A percentile compares a stretch with the other conserved stretches of the same genome.
Conservation (phyloP, 208 protist genomes). For the Leishmania gerbilli region DNA sequence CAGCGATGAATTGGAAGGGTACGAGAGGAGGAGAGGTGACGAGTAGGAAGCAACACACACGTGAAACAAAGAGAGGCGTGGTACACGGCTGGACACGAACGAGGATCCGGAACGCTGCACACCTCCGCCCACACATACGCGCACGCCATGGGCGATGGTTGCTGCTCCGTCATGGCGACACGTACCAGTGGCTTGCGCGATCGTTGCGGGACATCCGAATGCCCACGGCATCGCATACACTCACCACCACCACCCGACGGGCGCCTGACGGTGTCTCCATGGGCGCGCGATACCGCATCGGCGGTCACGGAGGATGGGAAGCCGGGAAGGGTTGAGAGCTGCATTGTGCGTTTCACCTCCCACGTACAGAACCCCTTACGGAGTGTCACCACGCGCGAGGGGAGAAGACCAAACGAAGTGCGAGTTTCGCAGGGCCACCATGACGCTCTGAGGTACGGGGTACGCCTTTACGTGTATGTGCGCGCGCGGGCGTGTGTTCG, state of each 20-base stretch:
- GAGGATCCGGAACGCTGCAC: neutral
- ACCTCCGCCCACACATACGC: neutral
- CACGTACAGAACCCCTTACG: too few relatives aligned
- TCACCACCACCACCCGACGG: neutral
- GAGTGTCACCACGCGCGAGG: too few relatives aligned
- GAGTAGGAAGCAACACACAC: neutral
- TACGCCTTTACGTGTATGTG: neutral
- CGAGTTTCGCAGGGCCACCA: neutral
- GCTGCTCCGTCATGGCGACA: neutral
- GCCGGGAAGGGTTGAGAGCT: too few relatives aligned
- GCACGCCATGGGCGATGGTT: neutral
- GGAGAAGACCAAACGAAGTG: too few relatives aligned
- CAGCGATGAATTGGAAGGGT: neutral
- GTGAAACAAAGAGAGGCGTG: neutral
- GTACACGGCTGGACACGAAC: neutral
- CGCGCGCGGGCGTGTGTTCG: neutral
- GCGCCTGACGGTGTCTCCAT: too few relatives aligned
- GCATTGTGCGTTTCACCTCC: too few relatives aligned
- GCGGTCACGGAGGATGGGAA: too few relatives aligned
- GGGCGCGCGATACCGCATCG: too few relatives aligned
- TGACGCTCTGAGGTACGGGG: neutral
- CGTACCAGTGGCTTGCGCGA: neutral
- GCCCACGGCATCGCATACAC: neutral
- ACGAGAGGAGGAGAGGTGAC: neutral
- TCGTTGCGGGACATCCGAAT: neutral